These are phyloP conservation scores for Fragaria ananassa DNA, from an alignment of 306 rosid genomes.

Conservation along the genomic window DNA sequence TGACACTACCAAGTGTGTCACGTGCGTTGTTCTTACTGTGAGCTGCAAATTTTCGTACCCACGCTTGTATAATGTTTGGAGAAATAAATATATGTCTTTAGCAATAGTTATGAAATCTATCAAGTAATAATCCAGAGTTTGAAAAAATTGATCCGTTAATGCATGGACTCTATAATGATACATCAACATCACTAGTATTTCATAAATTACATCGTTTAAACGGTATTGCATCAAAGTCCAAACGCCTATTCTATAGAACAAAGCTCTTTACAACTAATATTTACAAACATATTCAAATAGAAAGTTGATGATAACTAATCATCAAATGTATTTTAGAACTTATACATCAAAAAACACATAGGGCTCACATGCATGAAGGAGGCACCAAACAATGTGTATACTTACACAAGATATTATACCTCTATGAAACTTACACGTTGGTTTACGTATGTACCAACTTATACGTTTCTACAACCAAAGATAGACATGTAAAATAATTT, in stretches of 20 bases:
- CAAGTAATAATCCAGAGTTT: not conserved
- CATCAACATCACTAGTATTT: no score
- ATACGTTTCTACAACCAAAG: not conserved
- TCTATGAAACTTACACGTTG: not conserved
- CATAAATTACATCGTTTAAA: no score
- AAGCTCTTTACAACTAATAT: not conserved
- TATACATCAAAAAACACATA: not conserved
- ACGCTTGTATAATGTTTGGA: no score
- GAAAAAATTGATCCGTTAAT: no score
- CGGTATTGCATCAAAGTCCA: no score
- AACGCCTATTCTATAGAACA: not conserved
- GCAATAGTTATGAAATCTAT: not conserved
- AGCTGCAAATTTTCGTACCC: no score
- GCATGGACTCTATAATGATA: not conserved
- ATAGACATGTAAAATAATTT: not conserved
- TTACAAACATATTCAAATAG: no score
- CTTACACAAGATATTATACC: not conserved
- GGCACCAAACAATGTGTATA: not conserved
- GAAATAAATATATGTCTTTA: no score
- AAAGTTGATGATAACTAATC: not conserved
- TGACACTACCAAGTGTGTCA: no score
- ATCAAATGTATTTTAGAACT: not conserved
- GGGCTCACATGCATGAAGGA: not conserved
- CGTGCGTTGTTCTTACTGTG: no score
- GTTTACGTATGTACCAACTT: conserved; percentile 8